phyloP scores from a whole-genome alignment of 2,329 filamentous ascomycete genomes.

The Fusarium avenaceum region DNA sequence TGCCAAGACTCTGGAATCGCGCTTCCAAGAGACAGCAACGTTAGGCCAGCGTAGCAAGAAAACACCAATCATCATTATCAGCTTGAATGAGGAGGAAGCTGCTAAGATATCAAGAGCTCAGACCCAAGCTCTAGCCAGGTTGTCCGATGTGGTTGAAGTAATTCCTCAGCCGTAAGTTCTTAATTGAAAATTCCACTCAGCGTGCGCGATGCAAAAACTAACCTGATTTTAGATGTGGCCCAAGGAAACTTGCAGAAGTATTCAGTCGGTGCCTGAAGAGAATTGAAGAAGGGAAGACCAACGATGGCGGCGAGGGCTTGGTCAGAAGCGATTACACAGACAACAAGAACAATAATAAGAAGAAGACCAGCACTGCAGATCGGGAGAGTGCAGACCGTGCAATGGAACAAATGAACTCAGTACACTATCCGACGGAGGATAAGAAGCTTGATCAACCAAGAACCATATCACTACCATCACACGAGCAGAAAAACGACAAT shows the following conservation, averaged over 20 bases:
- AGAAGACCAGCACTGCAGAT: not conserved
- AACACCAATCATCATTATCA: slow-evolving; percentile 50
- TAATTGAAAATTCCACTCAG: fast-evolving
- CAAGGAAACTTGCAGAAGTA: slow-evolving; percentile 50
- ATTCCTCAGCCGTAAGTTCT: slow-evolving; percentile 51
- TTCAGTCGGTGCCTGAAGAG: slow-evolving; percentile 45
- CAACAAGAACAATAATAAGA: not conserved
- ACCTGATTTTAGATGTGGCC: slow-evolving; percentile 42
- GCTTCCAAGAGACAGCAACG: slow-evolving; percentile 23
- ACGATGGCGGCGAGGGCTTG: not conserved
- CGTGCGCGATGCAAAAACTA: not conserved
- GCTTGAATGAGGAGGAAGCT: slow-evolving; percentile 50
- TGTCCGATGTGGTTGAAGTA: slow-evolving; percentile 50
- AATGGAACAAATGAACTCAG: slow-evolving; percentile 2
- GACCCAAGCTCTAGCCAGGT: slow-evolving; percentile 34
- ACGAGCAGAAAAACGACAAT: not conserved
- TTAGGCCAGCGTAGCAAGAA: not conserved
- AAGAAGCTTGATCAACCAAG: too few species aligned
- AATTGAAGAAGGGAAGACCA: not conserved
- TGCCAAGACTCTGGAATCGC: slow-evolving; percentile 24
- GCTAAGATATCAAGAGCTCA: slow-evolving; percentile 45
- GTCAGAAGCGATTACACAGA: not conserved
- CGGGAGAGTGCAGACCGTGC: too few species aligned
- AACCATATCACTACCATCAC: not conserved
- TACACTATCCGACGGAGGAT: too few species aligned